Percentiles rank a stretch among this genome's conserved stretches.
These are phyloP conservation scores for Trichoderma simmonsii DNA, from an alignment of 2,329 filamentous ascomycete species.

Conservation along the genomic window DNA sequence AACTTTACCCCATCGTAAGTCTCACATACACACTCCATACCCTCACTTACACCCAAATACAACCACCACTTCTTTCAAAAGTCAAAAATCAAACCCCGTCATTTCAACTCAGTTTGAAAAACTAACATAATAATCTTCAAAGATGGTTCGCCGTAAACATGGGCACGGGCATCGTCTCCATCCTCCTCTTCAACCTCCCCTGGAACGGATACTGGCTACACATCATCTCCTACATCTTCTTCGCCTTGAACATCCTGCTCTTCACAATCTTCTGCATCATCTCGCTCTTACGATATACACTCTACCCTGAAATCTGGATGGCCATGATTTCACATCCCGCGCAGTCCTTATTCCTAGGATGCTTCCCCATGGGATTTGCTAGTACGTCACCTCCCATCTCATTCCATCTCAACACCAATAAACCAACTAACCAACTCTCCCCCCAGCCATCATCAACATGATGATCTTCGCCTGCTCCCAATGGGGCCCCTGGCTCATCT, in stretches of 20 bases:
- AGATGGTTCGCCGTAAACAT: slow-evolving; percentile 61
- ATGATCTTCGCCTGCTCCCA: slow-evolving; percentile 58
- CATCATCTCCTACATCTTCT: slow-evolving; percentile 59
- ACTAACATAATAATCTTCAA: not conserved
- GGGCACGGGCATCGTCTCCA: slow-evolving; percentile 66
- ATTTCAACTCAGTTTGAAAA: not conserved
- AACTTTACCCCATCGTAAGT: slow-evolving; percentile 56
- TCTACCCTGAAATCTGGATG: slow-evolving; percentile 64
- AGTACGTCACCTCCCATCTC: slow-evolving; percentile 35
- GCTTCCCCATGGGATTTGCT: slow-evolving; percentile 65
- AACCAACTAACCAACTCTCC: not conserved
- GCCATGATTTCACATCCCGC: slow-evolving; percentile 65
- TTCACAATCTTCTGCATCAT: slow-evolving; percentile 54
- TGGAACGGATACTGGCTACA: slow-evolving; percentile 57
- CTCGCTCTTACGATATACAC: slow-evolving; percentile 56
- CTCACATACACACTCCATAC: not conserved
- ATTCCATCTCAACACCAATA: not conserved
- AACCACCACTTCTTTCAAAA: not conserved
- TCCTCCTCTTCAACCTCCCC: slow-evolving; percentile 60
- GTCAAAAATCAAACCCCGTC: not conserved
- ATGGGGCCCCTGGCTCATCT: slow-evolving; percentile 59
- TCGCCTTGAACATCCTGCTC: slow-evolving; percentile 56
- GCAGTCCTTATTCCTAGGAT: slow-evolving; percentile 66
- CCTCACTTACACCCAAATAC: not conserved
- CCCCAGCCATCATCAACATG: slow-evolving; percentile 58